Evolutionary conservation across 75 land plant species (phyloP).

Genomic region (Sequoia sempervirens): DNA sequence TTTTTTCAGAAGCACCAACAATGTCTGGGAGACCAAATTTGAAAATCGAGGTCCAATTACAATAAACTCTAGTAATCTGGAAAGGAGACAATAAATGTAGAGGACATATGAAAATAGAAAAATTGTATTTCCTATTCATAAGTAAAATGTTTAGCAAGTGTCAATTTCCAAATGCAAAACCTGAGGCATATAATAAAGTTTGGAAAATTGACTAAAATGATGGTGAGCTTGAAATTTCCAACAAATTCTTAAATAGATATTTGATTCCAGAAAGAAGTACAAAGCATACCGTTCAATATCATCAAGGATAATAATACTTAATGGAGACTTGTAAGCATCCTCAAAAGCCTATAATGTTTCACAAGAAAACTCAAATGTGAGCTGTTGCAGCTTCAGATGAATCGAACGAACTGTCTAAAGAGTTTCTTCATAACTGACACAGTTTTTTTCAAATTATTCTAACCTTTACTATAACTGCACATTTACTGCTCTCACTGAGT

Average conservation of each 20-base stretch:
- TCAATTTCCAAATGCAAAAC: not conserved
- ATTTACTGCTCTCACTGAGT: slow-evolving; percentile 71
- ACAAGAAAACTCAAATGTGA: not conserved
- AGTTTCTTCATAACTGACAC: not conserved
- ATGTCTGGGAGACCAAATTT: slow-evolving; percentile 79
- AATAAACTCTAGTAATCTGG: slow-evolving; percentile 84
- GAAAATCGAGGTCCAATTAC: slow-evolving; percentile 95
- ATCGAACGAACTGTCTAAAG: not conserved
- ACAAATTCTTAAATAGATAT: not conserved
- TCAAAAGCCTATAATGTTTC: slow-evolving; percentile 75
- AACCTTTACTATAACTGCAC: slow-evolving; percentile 89
- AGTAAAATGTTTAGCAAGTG: not conserved
- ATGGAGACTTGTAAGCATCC: slow-evolving; percentile 96
- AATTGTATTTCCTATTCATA: not conserved
- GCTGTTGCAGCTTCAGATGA: not conserved
- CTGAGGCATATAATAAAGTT: not conserved
- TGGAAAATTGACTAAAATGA: slow-evolving; percentile 4
- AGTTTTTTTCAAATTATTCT: not conserved
- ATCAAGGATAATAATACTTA: slow-evolving; percentile 96
- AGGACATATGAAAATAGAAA: not conserved
- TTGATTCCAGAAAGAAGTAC: not conserved
- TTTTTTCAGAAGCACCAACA: slow-evolving; percentile 75
- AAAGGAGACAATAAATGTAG: not conserved
- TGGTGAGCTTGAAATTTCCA: not conserved
- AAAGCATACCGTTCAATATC: slow-evolving; percentile 83